Percentiles rank a stretch among this genome's conserved stretches.
phyloP scores from a whole-genome alignment of 306 rosid species.

The Canavalia ensiformis region DNA sequence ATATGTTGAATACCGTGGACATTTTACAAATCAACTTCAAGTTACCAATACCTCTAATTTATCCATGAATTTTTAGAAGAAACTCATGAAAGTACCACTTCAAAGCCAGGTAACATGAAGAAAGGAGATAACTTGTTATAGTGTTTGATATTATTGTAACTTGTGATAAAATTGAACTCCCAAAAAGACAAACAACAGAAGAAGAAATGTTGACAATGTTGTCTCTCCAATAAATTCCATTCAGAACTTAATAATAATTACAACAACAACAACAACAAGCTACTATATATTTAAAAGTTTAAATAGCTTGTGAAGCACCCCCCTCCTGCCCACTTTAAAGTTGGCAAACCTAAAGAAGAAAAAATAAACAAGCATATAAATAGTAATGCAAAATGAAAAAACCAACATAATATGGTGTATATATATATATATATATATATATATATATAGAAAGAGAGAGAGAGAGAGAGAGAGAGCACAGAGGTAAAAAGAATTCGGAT shows the following conservation, averaged over 20 bases:
- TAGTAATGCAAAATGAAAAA: neutral
- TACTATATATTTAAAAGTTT: neutral
- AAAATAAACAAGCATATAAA: neutral
- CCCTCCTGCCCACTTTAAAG: neutral
- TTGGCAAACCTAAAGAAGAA: neutral
- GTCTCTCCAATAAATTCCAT: neutral
- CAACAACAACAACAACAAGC: neutral
- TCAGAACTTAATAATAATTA: neutral
- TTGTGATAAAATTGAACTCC: neutral
- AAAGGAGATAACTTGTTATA: neutral
- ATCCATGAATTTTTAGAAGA: neutral
- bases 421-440: neutral
- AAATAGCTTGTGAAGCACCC: neutral
- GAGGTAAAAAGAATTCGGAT: constrained; percentile 17
- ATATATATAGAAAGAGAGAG: too few species aligned
- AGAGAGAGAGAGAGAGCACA: neutral
- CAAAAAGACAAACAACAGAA: neutral
- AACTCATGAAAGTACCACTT: neutral
- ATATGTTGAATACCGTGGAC: neutral
- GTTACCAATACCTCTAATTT: neutral
- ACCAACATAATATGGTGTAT: neutral
- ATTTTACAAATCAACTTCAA: neutral
- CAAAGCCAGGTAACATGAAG: neutral
- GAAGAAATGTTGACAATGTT: neutral
- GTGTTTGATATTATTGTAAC: neutral